Conservation (phyloP, 108 stramenopile species). For the Stephanodiscus triporus region DNA sequence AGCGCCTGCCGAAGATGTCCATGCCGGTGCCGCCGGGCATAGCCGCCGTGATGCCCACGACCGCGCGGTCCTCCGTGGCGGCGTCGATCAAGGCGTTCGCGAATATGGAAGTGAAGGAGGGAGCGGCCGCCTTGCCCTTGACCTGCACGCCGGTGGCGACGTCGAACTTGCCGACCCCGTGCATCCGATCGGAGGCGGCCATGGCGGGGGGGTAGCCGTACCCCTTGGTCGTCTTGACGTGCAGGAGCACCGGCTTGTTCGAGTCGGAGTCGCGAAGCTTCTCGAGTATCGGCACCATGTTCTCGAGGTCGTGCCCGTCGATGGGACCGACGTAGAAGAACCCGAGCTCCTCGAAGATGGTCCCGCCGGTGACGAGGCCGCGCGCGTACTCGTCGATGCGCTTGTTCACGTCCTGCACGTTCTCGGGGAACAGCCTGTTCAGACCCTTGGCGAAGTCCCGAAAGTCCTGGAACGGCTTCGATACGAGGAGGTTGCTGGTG, state of each 20-base stretch:
- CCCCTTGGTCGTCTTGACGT: constrained; percentile 95
- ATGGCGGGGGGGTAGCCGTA: constrained; percentile 96
- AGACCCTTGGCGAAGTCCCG: constrained; percentile 93
- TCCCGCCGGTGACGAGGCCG: constrained; percentile 94
- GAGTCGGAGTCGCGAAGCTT: constrained; percentile 85
- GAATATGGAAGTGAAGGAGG: constrained; percentile 93
- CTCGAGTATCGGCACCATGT: constrained; percentile 95
- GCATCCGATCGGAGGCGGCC: constrained; percentile 93
- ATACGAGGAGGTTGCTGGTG: constrained; percentile 92
- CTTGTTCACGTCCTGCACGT: constrained; percentile 95
- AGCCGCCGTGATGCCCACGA: constrained; percentile 97
- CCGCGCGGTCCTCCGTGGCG: constrained; percentile 89
- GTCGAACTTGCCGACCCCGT: constrained; percentile 97
- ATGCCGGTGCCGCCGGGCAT: constrained; percentile 99
- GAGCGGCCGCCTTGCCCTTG: constrained; percentile 73
- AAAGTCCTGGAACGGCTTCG: constrained; percentile 95
- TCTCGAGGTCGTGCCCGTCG: constrained; percentile 97
- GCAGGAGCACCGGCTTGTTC: constrained; percentile 93
- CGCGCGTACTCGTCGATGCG: constrained; percentile 98
- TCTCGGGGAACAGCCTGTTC: constrained; percentile 91
- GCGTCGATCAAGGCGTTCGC: constrained; percentile 92
- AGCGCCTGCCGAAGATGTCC: constrained; percentile 96
- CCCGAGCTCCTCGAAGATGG: constrained; percentile 96
- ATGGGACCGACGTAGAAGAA: constrained; percentile 99
- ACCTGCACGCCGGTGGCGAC: constrained; percentile 91